Conservation (phyloP, 2,329 filamentous ascomycete genomes). For the Pyrenochaeta sp. region DNA sequence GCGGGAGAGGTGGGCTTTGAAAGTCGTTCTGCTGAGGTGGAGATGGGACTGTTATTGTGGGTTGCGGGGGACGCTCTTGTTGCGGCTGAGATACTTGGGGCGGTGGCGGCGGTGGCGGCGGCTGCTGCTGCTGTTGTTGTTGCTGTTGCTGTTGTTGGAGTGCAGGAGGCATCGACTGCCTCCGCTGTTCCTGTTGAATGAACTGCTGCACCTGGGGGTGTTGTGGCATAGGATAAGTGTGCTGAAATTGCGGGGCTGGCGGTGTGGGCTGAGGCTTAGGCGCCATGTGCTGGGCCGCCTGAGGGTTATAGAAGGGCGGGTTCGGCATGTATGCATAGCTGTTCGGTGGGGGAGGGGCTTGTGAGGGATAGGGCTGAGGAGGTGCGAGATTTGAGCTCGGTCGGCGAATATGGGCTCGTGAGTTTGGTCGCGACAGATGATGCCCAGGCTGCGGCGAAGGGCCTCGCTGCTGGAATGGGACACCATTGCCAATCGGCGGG, state of each 20-base stretch:
- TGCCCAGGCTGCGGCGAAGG: slow-evolving; percentile 83
- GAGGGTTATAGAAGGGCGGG: slow-evolving; percentile 83
- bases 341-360: slow-evolving; percentile 68
- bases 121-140: slow-evolving; percentile 56
- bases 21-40: slow-evolving; percentile 63
- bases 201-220: slow-evolving; percentile 68
- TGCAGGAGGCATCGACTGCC: slow-evolving; percentile 41
- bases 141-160: slow-evolving; percentile 72
- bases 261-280: slow-evolving; percentile 50
- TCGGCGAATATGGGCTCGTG: slow-evolving; percentile 74
- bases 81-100: slow-evolving; percentile 78
- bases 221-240: slow-evolving; percentile 54
- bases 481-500: slow-evolving; percentile 80
- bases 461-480: slow-evolving; percentile 74
- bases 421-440: slow-evolving; percentile 75
- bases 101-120: slow-evolving; percentile 75
- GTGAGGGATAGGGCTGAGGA: slow-evolving; percentile 68
- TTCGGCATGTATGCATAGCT: slow-evolving; percentile 87
- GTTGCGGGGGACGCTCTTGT: slow-evolving; percentile 60
- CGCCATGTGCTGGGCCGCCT: slow-evolving; percentile 59
- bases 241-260: slow-evolving; percentile 55
- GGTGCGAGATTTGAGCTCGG: slow-evolving; percentile 77
- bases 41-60: slow-evolving; percentile 52
- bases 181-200: slow-evolving; percentile 55
- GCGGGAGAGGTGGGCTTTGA: slow-evolving; percentile 62